A percentile compares a stretch with the other conserved stretches of the same genome.
These are phyloP conservation scores for Pyrenopolyporus hunteri DNA, from an alignment of 495 filamentous ascomycete genomes.

Conservation along the genomic window DNA sequence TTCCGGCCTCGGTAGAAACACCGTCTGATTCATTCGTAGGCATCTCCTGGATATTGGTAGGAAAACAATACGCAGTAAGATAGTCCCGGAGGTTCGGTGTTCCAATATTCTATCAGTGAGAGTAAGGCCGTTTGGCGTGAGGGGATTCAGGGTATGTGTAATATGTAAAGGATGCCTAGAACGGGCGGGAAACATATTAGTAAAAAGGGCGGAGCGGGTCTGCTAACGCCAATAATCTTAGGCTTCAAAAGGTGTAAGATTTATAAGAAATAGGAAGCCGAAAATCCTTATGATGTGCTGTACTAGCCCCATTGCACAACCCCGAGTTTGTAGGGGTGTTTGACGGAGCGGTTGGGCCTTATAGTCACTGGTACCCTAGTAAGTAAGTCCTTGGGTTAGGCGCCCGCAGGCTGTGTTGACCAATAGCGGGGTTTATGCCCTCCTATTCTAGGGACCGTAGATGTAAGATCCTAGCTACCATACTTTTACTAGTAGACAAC, in stretches of 20 bases:
- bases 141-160: neutral
- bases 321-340: slow-evolving; percentile 11
- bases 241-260: neutral
- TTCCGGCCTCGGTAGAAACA: slow-evolving; percentile 5
- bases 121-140: too few species aligned
- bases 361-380: neutral
- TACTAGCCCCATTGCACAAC: slow-evolving; percentile 21
- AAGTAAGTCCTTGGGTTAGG: too few species aligned
- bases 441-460: neutral
- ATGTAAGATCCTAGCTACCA: neutral
- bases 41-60: slow-evolving; percentile 7
- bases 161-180: neutral
- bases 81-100: neutral
- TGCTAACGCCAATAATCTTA: neutral
- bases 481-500: neutral
- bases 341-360: neutral
- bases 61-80: too few species aligned
- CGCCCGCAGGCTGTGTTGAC: too few species aligned
- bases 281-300: slow-evolving; percentile 10
- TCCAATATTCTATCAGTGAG: too few species aligned
- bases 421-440: neutral
- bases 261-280: neutral
- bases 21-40: slow-evolving; percentile 14
- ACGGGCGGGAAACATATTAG: neutral
- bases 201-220: slow-evolving; percentile 17